Evolutionary conservation across 139 green algal species (phyloP).

Genomic region (Closterium sp.): DNA sequence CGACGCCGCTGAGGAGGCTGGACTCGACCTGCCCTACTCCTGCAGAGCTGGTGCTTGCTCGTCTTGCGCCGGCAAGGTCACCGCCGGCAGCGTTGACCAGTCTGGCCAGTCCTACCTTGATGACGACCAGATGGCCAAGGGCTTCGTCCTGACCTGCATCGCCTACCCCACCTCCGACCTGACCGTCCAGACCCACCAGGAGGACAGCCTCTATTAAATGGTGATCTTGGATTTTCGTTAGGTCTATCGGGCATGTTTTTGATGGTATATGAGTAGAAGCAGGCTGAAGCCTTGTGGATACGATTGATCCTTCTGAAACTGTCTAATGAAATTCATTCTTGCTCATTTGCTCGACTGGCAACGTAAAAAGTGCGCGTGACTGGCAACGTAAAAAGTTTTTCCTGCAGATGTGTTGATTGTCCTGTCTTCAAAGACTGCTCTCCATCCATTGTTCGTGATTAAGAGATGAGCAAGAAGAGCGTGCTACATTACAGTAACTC

Average conservation of each 20-base stretch:
- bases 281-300: neutral
- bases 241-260: neutral
- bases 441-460: too few species aligned
- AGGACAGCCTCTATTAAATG: slow-evolving; percentile 71
- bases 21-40: slow-evolving; percentile 83
- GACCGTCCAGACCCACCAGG: slow-evolving; percentile 79
- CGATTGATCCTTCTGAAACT: neutral
- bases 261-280: neutral
- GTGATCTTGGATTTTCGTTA: neutral
- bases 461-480: too few species aligned
- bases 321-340: neutral
- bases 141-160: slow-evolving; percentile 90
- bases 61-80: slow-evolving; percentile 76
- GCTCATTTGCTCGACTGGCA: neutral
- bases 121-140: slow-evolving; percentile 76
- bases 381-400: too few species aligned
- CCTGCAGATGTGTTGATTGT: too few species aligned
- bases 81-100: slow-evolving; percentile 76
- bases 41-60: slow-evolving; percentile 85
- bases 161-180: slow-evolving; percentile 84
- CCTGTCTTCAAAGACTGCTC: too few species aligned
- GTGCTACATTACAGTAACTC: too few species aligned
- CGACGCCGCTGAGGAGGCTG: slow-evolving; percentile 79
- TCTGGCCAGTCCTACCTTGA: slow-evolving; percentile 89
- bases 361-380: too few species aligned